These are phyloP conservation scores for Schoenoplectus tabernaemontani DNA, from an alignment of 202 grass and related monocot genomes.

Conservation along the genomic window DNA sequence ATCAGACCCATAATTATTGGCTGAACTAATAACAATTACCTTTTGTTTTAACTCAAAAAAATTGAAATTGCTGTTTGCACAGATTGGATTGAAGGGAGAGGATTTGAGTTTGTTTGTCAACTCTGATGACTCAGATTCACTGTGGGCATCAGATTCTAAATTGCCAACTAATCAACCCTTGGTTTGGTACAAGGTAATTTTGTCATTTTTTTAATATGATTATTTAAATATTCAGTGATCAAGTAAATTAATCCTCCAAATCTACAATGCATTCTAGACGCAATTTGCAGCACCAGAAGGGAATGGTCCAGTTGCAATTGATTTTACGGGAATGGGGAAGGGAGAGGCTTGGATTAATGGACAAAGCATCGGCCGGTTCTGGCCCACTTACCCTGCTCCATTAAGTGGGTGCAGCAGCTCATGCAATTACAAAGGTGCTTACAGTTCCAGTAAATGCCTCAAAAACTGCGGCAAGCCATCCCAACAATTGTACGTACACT, in stretches of 20 bases:
- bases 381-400: constrained; percentile 65
- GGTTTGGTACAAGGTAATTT: constrained; percentile 86
- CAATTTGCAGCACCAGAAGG: constrained; percentile 63
- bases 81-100: constrained; percentile 84
- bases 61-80: not conserved
- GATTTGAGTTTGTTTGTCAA: constrained; percentile 47
- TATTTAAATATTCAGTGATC: not conserved
- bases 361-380: constrained; percentile 93
- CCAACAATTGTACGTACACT: constrained; percentile 54
- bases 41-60: not conserved
- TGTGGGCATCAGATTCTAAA: constrained; percentile 56
- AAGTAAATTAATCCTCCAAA: not conserved
- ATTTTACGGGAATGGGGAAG: constrained; percentile 93
- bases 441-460: constrained; percentile 55
- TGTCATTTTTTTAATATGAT: not conserved
- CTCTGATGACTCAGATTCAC: constrained; percentile 43
- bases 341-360: constrained; percentile 95
- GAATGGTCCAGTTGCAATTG: constrained; percentile 75
- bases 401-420: constrained; percentile 53
- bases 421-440: constrained; percentile 79
- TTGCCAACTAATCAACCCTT: constrained; percentile 71
- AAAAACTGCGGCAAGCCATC: constrained; percentile 96
- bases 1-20: not conserved
- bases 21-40: not conserved
- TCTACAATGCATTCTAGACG: constrained; percentile 28